Conservation (phyloP, 345 rosid species). For the Arabis alpina region DNA sequence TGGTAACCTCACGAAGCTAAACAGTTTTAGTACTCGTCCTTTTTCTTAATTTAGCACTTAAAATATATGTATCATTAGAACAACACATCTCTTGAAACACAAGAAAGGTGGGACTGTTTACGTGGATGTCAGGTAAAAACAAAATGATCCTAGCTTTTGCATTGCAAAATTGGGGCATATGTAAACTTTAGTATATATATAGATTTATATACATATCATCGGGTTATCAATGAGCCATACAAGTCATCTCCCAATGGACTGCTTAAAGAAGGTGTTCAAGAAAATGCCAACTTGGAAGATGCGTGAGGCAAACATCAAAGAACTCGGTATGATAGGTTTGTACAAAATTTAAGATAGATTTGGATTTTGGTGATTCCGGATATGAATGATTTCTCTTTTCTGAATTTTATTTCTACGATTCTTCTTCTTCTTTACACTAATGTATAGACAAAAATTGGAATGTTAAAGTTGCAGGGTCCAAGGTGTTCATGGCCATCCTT, state of each 20-base stretch:
- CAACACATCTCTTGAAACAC: constrained; percentile 11
- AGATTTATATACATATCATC: constrained; percentile 6
- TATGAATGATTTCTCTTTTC: constrained; percentile 7
- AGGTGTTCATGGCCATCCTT: constrained; percentile 48
- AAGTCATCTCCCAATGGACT: constrained; percentile 25
- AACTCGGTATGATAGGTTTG: constrained; percentile 34
- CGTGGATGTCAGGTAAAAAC: constrained; percentile 30
- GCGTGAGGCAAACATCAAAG: constrained; percentile 19
- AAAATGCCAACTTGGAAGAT: constrained; percentile 18
- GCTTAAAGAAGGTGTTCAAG: constrained; percentile 13
- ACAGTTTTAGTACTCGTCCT: too few relatives aligned
- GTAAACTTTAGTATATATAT: too few relatives aligned
- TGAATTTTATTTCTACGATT: constrained; percentile 8
- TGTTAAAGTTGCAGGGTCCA: constrained; percentile 39
- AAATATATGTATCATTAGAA: too few relatives aligned
- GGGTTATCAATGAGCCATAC: not conserved
- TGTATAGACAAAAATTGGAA: constrained; percentile 2
- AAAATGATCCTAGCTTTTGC: constrained; percentile 28
- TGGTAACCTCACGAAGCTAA: constrained; percentile 4
- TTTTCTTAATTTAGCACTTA: constrained; percentile 11
- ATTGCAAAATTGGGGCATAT: constrained; percentile 2
- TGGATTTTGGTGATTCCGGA: constrained; percentile 15
- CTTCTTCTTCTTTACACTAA: constrained; percentile 26
- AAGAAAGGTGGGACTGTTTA: constrained; percentile 30
- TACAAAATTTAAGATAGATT: too few relatives aligned